Percentiles rank a stretch among this genome's conserved stretches.
phyloP scores from a whole-genome alignment of 2,329 filamentous ascomycete species.

The Pseudogymnoascus sp. region DNA sequence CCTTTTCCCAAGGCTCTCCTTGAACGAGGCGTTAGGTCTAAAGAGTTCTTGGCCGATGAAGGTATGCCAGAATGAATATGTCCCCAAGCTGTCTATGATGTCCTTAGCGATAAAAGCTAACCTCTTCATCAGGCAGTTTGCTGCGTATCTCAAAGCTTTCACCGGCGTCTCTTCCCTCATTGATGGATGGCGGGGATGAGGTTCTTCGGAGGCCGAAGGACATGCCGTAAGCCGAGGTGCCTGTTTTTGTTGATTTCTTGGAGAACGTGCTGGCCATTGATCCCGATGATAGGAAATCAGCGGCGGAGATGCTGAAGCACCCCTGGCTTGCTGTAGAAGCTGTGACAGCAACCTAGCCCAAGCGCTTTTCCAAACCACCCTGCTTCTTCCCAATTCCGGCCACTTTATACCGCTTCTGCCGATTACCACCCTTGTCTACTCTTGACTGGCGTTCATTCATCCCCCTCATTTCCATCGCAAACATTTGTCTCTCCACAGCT shows the following conservation, averaged over 20 bases:
- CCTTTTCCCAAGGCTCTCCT: neutral
- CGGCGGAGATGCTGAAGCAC: slow-evolving; percentile 83
- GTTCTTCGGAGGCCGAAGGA: neutral
- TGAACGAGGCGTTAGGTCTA: neutral
- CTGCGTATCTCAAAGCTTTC: neutral
- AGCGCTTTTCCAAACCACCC: slow-evolving; percentile 22
- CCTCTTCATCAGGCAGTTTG: neutral
- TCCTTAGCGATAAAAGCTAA: neutral
- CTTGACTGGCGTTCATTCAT: slow-evolving; percentile 19
- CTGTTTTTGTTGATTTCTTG: slow-evolving; percentile 70
- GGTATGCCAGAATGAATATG: neutral
- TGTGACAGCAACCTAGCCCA: neutral
- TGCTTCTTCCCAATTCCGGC: slow-evolving; percentile 16
- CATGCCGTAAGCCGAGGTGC: slow-evolving; percentile 60
- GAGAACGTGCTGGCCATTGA: slow-evolving; percentile 80
- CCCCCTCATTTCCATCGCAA: slow-evolving; percentile 18
- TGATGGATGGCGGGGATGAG: neutral
- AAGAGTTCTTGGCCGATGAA: neutral
- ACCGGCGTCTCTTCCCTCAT: neutral
- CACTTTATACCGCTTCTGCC: slow-evolving; percentile 24
- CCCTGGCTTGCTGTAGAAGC: slow-evolving; percentile 47
- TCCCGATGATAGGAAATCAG: slow-evolving; percentile 81
- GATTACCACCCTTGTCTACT: slow-evolving; percentile 22
- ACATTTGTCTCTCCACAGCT: slow-evolving; percentile 21
- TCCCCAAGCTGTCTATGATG: neutral